Percentiles rank a stretch among this genome's conserved stretches.
Conservation (phyloP, 2,329 filamentous ascomycete genomes). For the Magnaporthiopsis rhizophila region DNA sequence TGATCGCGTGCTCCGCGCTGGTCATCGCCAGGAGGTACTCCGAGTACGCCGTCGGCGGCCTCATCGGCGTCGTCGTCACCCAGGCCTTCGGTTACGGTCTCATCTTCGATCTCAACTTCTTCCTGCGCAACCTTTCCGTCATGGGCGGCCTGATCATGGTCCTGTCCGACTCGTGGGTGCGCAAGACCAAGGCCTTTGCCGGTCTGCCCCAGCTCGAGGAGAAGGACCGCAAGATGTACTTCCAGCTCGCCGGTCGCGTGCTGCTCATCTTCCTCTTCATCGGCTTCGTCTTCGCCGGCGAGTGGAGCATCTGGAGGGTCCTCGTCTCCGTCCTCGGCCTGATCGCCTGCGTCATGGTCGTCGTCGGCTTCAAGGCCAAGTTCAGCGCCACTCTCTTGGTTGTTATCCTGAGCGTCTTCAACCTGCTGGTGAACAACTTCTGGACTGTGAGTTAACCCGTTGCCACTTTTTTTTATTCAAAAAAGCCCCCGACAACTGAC, state of each 20-base stretch:
- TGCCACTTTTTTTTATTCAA: conserved; percentile 7
- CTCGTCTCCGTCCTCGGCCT: conserved; percentile 78
- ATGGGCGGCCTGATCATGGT: conserved; percentile 98
- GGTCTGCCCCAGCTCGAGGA: conserved; percentile 91
- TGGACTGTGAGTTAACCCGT: conserved; percentile 73
- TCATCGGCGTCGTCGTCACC: conserved; percentile 83
- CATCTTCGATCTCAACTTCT: conserved; percentile 99
- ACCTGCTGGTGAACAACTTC: conserved; percentile 98
- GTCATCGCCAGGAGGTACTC: conserved; percentile 91
- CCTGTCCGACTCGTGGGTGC: conserved; percentile 93
- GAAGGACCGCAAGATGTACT: conserved; percentile 99
- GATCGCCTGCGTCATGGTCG: conserved; percentile 94
- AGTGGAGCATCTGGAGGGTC: conserved; percentile 86
- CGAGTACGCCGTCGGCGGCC: conserved; percentile 83
- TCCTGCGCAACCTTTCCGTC: conserved; percentile 95
- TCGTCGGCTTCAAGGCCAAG: conserved; percentile 99
- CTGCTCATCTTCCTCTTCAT: conserved; percentile 96
- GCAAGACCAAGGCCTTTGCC: conserved; percentile 94
- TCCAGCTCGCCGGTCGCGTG: conserved; percentile 93
- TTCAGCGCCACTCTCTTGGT: conserved; percentile 94
- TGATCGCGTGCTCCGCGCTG: conserved; percentile 71
- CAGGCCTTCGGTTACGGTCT: conserved; percentile 95
- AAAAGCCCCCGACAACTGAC: background rate
- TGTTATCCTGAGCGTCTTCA: conserved; percentile 92
- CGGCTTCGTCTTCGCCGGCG: conserved; percentile 90